Evolutionary conservation across 2,329 filamentous ascomycete genomes (phyloP).

Genomic region (Cladosporium sp.): DNA sequence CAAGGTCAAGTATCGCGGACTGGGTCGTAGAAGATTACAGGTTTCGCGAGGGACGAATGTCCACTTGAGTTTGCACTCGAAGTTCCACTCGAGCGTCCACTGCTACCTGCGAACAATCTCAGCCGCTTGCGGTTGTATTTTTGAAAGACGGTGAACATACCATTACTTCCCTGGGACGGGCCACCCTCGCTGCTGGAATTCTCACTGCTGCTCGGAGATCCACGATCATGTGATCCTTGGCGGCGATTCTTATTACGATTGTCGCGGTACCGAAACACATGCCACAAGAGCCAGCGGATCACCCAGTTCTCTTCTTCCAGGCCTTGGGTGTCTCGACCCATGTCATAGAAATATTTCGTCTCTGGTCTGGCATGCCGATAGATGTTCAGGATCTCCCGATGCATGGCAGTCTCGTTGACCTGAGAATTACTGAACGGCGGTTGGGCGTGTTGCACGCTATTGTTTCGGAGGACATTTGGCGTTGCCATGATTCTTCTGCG

Average conservation of each 20-base stretch:
- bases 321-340: conserved; percentile 43
- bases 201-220: conserved; percentile 11
- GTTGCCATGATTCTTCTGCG: conserved; percentile 44
- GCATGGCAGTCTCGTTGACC: conserved; percentile 50
- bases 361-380: conserved; percentile 41
- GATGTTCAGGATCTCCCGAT: conserved; percentile 46
- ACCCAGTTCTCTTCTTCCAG: conserved; percentile 52
- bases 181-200: conserved; percentile 11
- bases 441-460: conserved; percentile 37
- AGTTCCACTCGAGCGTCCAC: neutral
- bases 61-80: neutral
- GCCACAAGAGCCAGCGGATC: conserved; percentile 54
- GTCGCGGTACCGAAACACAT: conserved; percentile 51
- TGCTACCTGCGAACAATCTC: neutral
- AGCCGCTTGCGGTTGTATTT: neutral
- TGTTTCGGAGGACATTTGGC: conserved; percentile 36
- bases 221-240: conserved; percentile 24
- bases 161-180: neutral
- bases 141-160: neutral
- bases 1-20: conserved; percentile 4
- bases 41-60: neutral
- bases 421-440: conserved; percentile 49
- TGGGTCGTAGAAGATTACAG: conserved; percentile 12
- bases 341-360: conserved; percentile 44
- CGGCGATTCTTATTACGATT: conserved; percentile 41